Evolutionary conservation across 2,329 filamentous ascomycete genomes (phyloP).

Genomic region (Colletotrichum lentis): DNA sequence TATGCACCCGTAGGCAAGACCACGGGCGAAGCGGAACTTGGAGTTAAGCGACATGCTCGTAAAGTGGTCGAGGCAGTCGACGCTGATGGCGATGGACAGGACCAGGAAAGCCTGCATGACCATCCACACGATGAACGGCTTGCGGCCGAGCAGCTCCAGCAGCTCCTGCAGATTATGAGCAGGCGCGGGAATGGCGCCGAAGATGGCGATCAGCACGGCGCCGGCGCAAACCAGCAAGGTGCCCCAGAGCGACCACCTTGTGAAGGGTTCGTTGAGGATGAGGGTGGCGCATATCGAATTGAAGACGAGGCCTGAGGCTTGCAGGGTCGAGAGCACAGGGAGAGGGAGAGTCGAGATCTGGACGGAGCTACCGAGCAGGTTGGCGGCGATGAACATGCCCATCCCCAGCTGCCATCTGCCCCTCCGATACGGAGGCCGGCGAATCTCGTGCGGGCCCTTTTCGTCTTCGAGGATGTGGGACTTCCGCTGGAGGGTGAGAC

Average conservation of each 20-base stretch:
- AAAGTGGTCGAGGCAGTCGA: constrained; percentile 63
- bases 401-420: constrained; percentile 97
- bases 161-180: constrained; percentile 88
- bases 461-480: constrained; percentile 98
- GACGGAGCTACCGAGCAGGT: constrained; percentile 92
- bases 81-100: constrained; percentile 69
- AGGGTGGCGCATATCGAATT: constrained; percentile 97
- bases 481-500: constrained; percentile 94
- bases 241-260: constrained; percentile 88
- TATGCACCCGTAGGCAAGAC: constrained; percentile 87
- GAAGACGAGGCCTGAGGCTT: constrained; percentile 96
- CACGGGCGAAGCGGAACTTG: constrained; percentile 77
- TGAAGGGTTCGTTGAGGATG: constrained; percentile 93
- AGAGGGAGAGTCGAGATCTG: constrained; percentile 96
- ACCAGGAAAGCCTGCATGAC: constrained; percentile 78
- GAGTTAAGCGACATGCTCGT: constrained; percentile 66
- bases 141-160: constrained; percentile 75
- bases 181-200: constrained; percentile 92
- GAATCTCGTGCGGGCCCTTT: constrained; percentile 79
- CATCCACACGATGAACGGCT: constrained; percentile 90
- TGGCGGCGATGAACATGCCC: constrained; percentile 95
- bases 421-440: constrained; percentile 86
- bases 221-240: constrained; percentile 87
- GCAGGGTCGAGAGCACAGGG: constrained; percentile 91
- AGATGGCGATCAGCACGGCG: constrained; percentile 90